phyloP scores from a whole-genome alignment of 2,329 filamentous ascomycete genomes.

The Arthrobotrys sphaeroides region DNA sequence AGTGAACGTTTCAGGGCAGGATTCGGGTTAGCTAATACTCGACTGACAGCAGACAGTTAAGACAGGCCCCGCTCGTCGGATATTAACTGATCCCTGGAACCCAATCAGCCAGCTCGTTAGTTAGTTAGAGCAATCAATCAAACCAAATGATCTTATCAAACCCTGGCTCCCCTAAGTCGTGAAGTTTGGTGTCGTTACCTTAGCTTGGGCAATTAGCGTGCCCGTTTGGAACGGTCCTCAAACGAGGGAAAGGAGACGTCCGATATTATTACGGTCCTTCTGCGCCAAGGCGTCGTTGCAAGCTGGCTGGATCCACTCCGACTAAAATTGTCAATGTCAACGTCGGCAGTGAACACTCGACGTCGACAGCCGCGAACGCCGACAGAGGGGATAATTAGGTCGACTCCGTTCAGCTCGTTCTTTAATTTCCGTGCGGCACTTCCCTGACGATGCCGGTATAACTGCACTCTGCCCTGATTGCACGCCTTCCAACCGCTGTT shows the following conservation, averaged over 20 bases:
- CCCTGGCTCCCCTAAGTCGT: slow-evolving; percentile 16
- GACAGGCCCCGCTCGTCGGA: slow-evolving; percentile 31
- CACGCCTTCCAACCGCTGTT: background rate
- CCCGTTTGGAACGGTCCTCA: slow-evolving; percentile 29
- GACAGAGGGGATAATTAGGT: no score
- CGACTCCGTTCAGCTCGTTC: background rate
- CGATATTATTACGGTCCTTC: no score
- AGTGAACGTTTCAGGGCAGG: slow-evolving; percentile 34
- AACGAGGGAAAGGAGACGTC: slow-evolving; percentile 23
- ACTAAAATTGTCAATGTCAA: background rate
- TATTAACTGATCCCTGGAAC: slow-evolving; percentile 48
- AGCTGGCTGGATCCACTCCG: slow-evolving; percentile 28
- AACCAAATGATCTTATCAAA: slow-evolving; percentile 53
- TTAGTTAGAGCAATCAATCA: slow-evolving; percentile 44
- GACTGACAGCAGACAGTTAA: slow-evolving; percentile 5
- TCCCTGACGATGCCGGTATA: slow-evolving; percentile 4
- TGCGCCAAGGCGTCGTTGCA: slow-evolving; percentile 13
- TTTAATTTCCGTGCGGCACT: slow-evolving; percentile 28
- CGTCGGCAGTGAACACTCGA: background rate
- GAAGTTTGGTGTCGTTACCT: no score
- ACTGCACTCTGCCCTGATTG: background rate
- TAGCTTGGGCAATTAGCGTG: background rate
- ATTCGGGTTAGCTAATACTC: slow-evolving; percentile 12
- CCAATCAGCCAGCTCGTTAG: slow-evolving; percentile 33
- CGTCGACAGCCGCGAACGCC: background rate